Evolutionary conservation across 2,329 filamentous ascomycete species (phyloP), one percentile per base, ranked within the genome.

Genomic region (Juglanconis sp.): DNA sequence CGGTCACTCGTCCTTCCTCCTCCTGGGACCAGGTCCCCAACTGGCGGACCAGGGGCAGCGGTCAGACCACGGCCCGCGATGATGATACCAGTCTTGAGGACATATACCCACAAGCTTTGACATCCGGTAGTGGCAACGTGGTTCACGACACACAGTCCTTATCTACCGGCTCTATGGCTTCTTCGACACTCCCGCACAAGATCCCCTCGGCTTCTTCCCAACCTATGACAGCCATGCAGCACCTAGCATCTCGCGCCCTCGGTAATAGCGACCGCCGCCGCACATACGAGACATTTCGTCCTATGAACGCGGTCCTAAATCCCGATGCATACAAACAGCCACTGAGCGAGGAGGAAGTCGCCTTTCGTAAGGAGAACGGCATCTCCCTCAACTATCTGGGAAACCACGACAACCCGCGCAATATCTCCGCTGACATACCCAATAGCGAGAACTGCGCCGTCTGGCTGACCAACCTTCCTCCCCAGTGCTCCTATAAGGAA

Each of bases 381-480:
- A 61, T 63, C 47, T 63, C 61, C 4, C 3, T 52, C 1, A 58
- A 51, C 17, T 63, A 63, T 24, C 13, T 32, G 7, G 61, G 61
- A 4, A 59, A 63, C 10, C 34, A 52, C 1, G 17, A 24, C 9
- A 63, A 63, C 51, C 58, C 61, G 1, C 35, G 53, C 5, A 64
- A 64, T n/a, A 42, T 47, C n/a, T 58, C 60, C 1, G 63, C 57
- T 1, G 30, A 64, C 5, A 61, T 64, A 4, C 58, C 55, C 3
- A 34, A 63, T 2, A 2, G 9, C 1, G 8, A 56, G 46, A 64
- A 64, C 50, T 63, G 61, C 53, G 40, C 58, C 0, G n/a, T 64
- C 0, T 63, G 48, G 47, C 13, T 64, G 1, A 64, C 61, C 6
- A 48, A 50, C 5, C 53, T 64, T 2, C 63, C 61, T 0, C 32